These are phyloP conservation scores for Trichosporon ovoides DNA, from an alignment of 1,284 basidiomycete genomes.

Conservation along the genomic window DNA sequence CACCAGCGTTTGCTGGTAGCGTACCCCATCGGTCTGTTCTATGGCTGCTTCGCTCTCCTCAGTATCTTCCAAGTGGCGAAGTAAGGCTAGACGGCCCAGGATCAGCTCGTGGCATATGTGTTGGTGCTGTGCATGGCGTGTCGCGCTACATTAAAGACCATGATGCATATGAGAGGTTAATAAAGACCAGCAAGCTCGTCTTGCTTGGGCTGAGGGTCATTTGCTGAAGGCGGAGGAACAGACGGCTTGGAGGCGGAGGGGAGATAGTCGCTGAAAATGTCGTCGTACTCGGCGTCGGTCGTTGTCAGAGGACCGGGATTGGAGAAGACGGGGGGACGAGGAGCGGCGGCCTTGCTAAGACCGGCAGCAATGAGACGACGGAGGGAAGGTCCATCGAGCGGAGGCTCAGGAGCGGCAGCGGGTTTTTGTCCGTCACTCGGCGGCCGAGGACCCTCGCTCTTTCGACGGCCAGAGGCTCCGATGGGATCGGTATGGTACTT, in stretches of 20 bases:
- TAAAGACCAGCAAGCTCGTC: slow-evolving; percentile 46
- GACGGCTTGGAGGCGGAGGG: slow-evolving; percentile 37
- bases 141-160: slow-evolving; percentile 4
- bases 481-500: slow-evolving; percentile 56
- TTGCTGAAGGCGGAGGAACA: slow-evolving; percentile 25
- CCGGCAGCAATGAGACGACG: slow-evolving; percentile 66
- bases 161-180: slow-evolving; percentile 16
- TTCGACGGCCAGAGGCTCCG: slow-evolving; percentile 33
- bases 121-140: neutral
- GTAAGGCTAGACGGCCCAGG: slow-evolving; percentile 9
- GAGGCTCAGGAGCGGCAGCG: slow-evolving; percentile 38
- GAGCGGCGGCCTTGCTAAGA: slow-evolving; percentile 59
- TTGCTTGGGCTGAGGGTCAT: slow-evolving; percentile 21
- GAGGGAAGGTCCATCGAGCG: slow-evolving; percentile 65
- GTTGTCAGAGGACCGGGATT: slow-evolving; percentile 19
- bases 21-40: slow-evolving; percentile 85
- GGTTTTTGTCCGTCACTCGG: slow-evolving; percentile 1
- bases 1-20: slow-evolving; percentile 87
- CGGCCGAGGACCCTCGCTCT: slow-evolving; percentile 8
- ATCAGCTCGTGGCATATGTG: neutral
- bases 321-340: slow-evolving; percentile 28
- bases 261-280: slow-evolving; percentile 43
- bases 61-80: slow-evolving; percentile 54
- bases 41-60: slow-evolving; percentile 84
- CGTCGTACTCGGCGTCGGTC: slow-evolving; percentile 43